Conservation (phyloP, 176 grass and related monocot genomes). For the Zea mays region DNA sequence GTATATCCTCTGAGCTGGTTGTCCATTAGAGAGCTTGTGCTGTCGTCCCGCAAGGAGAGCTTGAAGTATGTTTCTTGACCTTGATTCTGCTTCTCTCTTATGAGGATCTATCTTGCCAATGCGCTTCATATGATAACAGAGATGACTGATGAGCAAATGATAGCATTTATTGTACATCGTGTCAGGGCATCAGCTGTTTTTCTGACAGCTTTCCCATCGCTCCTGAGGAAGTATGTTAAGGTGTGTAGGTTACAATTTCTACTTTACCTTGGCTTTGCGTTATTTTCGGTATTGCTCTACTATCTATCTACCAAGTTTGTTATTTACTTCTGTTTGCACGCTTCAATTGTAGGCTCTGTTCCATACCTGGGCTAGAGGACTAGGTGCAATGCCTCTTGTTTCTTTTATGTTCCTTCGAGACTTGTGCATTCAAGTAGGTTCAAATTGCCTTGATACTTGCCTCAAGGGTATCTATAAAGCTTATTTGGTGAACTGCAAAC, state of each 20-base stretch:
- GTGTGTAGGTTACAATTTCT: constrained; percentile 37
- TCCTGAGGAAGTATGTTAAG: constrained; percentile 97
- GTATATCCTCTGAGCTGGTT: too few species aligned
- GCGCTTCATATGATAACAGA: constrained; percentile 91
- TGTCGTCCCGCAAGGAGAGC: too few species aligned
- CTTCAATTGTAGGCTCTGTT: constrained; percentile 66
- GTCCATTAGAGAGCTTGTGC: too few species aligned
- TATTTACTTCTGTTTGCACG: constrained; percentile 21
- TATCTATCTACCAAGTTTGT: constrained; percentile 18
- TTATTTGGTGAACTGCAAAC: constrained; percentile 98
- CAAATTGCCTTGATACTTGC: constrained; percentile 79
- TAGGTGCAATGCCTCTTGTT: constrained; percentile 69
- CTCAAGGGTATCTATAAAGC: constrained; percentile 95
- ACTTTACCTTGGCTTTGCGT: constrained; percentile 19
- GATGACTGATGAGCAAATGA: constrained; percentile 97
- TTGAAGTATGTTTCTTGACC: too few species aligned
- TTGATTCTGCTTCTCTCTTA: too few species aligned
- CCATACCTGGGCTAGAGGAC: constrained; percentile 85
- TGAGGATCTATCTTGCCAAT: constrained; percentile 86
- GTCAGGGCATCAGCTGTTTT: constrained; percentile 86
- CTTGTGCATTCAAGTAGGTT: constrained; percentile 82
- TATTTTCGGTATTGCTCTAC: constrained; percentile 19
- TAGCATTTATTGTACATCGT: constrained; percentile 82
- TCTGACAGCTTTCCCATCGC: constrained; percentile 74
- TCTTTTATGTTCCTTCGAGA: constrained; percentile 96